Base-by-base conservation (phyloP, 192 early-diverging fungal species). In the Lobulomyces angularis region DNA sequence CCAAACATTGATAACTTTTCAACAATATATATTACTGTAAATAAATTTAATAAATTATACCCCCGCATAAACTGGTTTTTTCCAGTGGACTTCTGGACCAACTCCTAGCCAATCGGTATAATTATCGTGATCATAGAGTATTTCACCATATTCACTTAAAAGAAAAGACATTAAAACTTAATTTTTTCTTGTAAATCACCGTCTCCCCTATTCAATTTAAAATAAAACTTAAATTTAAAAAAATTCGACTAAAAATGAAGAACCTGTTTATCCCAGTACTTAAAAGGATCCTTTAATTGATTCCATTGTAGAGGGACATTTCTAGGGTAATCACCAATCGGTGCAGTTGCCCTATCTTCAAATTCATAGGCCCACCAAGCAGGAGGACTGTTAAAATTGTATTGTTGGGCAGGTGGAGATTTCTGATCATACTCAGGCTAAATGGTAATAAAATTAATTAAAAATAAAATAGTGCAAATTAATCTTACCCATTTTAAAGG, bases 231-330 rank as follows among this genome's bases (percentile, higher is more conserved):
- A n/a, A n/a, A n/a, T n/a, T n/a, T n/a, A n/a, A n/a, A n/a, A n/a
- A n/a, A n/a, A n/a, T n/a, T n/a, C n/a, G n/a, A n/a, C n/a, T n/a
- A n/a, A n/a, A n/a, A n/a, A n/a, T n/a, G n/a, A n/a, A n/a, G 48
- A 11, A 58, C 65, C 56, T 73, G 69, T 46, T 61, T 50, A 50
- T 73, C 69, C 69, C 69, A 73, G 55, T 73, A 69, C 45, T 51
- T 51, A 49, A 46, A 60, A 8, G 69, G 65, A 34, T 73, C 61
- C 28, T 49, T 62, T 23, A 73, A 46, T 30, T 56, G 37, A 8
- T 64, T 52, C 12, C 25, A 73, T 46, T 65, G 62, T 19, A 44
- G 48, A 11, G 51, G 41, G 30, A 64, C 42, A 8, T 50, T n/a
- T 37, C 52, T 52, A 8, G 69, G 69, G 56, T 73, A 73, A 26